Evolutionary conservation across 2,329 filamentous ascomycete genomes (phyloP).

Genomic region (Botrytis tulipae): DNA sequence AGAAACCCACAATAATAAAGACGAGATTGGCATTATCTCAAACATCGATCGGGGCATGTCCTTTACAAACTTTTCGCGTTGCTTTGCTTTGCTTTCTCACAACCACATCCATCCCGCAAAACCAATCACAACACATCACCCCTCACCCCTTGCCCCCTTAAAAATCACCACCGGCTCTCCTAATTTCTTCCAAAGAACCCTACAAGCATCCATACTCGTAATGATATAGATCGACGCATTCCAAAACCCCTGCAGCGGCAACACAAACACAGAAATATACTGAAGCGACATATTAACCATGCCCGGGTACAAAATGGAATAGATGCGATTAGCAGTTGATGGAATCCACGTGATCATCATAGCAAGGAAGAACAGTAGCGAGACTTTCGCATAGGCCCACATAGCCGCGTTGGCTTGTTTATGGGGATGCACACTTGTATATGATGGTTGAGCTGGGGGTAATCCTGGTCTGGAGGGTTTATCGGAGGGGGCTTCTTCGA

Average conservation of each 20-base stretch:
- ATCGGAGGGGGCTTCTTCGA: conserved; percentile 32
- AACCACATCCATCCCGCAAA: background rate
- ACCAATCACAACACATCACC: too few species aligned
- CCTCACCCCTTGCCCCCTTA: background rate
- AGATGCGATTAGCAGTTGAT: conserved; percentile 74
- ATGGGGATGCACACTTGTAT: background rate
- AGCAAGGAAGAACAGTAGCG: conserved; percentile 69
- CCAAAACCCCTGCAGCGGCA: conserved; percentile 83
- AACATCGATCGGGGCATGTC: rapidly evolving
- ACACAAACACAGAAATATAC: conserved; percentile 68
- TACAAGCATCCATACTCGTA: conserved; percentile 54
- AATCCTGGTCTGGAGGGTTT: background rate
- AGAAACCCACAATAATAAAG: rapidly evolving
- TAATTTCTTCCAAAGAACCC: background rate
- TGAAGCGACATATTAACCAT: conserved; percentile 58
- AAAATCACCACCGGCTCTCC: background rate
- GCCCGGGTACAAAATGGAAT: conserved; percentile 59
- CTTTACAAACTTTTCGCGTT: background rate
- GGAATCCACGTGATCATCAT: conserved; percentile 74
- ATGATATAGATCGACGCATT: conserved; percentile 75
- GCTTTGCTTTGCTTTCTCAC: background rate
- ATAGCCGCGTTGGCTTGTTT: conserved; percentile 55
- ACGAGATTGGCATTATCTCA: background rate
- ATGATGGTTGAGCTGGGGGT: background rate
- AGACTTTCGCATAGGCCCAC: conserved; percentile 68